Conservation (phyloP, 1,284 basidiomycete genomes). For the Coniferiporia sulphurascens region DNA sequence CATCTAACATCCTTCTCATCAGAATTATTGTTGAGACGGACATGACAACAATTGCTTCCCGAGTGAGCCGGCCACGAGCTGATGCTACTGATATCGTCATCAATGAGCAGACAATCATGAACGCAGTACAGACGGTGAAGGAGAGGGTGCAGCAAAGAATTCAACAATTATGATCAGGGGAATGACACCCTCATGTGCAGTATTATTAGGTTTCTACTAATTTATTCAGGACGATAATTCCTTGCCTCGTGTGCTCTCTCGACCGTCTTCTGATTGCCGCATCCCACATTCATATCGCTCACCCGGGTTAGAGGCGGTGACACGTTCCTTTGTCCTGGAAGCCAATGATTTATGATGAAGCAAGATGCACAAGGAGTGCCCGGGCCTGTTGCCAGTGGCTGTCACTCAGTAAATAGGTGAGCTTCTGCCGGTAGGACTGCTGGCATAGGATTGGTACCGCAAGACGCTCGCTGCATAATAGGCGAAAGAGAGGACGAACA, state of each 20-base stretch:
- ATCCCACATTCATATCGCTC: no score
- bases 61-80: constrained; percentile 89
- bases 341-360: no score
- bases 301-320: no score
- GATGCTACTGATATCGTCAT: constrained; percentile 97
- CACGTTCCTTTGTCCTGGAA: no score
- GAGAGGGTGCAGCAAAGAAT: constrained; percentile 70
- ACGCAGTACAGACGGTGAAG: constrained; percentile 86
- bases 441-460: no score
- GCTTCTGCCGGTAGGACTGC: no score
- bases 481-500: not conserved
- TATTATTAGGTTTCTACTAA: not conserved
- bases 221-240: no score
- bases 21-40: constrained; percentile 99
- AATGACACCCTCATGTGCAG: not conserved
- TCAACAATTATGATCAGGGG: constrained; percentile 40
- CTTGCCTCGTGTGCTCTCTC: no score
- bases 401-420: no score
- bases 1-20: constrained; percentile 11
- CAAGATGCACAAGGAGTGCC: no score
- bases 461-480: not conserved
- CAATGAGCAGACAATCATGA: constrained; percentile 96
- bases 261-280: no score
- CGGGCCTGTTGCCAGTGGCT: no score
- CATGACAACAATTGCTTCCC: constrained; percentile 88